Percentiles rank a stretch among this genome's conserved stretches.
Evolutionary conservation across 225 moss, liverwort and hornwort species (phyloP).

Genomic region (Physcomitrium patens): DNA sequence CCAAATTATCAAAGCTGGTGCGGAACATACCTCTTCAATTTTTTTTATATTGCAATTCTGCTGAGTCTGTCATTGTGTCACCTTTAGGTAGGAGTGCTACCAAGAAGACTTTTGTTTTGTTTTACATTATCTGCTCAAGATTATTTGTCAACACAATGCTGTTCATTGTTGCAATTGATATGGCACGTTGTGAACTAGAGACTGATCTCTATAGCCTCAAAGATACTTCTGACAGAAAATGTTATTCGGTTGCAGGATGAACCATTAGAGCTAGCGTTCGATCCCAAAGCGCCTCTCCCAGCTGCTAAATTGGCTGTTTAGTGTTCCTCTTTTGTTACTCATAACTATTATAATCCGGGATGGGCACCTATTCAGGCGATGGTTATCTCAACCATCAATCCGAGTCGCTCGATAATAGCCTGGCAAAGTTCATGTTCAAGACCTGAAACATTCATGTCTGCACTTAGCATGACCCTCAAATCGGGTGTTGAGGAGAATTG

Average conservation of each 20-base stretch:
- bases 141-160: neutral
- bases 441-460: constrained; percentile 22
- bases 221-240: constrained; percentile 20
- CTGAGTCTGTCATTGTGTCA: neutral
- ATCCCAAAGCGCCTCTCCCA: constrained; percentile 11
- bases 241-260: constrained; percentile 39
- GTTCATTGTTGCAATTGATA: neutral
- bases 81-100: neutral
- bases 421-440: constrained; percentile 3
- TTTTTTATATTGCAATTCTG: neutral
- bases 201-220: neutral
- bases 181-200: neutral
- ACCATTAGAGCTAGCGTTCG: constrained; percentile 11
- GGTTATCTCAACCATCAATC: constrained; percentile 42
- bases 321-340: constrained; percentile 22
- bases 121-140: neutral
- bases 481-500: neutral
- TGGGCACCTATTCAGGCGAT: constrained; percentile 38
- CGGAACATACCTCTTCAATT: neutral
- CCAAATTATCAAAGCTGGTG: constrained; percentile 48
- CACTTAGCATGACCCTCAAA: constrained; percentile 15
- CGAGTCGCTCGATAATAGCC: neutral
- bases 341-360: constrained; percentile 27
- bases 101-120: too few species aligned
- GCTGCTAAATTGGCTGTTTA: neutral